phyloP scores from a whole-genome alignment of 345 rosid genomes.

The Salix purpurea region DNA sequence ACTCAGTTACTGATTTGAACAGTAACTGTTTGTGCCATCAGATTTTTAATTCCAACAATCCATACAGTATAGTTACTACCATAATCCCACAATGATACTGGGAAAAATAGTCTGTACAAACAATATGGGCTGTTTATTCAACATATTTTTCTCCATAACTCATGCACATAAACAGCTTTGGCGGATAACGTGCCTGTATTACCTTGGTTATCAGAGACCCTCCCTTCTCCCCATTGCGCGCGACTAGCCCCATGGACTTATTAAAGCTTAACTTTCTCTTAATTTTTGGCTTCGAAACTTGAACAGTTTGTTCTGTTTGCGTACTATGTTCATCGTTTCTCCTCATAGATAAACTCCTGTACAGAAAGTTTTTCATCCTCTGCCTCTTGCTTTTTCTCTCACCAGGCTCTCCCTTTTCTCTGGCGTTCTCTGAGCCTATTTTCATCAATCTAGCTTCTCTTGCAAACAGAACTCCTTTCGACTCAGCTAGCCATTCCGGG shows the following conservation, averaged over 20 bases:
- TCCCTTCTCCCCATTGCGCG: constrained; percentile 19
- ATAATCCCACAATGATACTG: too few relatives aligned
- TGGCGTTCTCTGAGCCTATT: constrained; percentile 5
- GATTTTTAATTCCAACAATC: too few relatives aligned
- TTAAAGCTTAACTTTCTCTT: constrained; percentile 32
- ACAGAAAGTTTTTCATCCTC: constrained; percentile 24
- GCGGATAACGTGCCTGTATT: constrained; percentile 23
- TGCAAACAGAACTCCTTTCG: constrained; percentile 21
- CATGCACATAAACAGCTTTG: not conserved
- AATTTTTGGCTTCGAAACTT: constrained; percentile 9
- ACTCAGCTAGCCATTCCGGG: constrained; percentile 13
- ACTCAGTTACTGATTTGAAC: too few relatives aligned
- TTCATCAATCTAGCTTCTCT: constrained; percentile 23
- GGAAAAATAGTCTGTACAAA: not conserved
- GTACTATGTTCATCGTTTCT: constrained; percentile 12
- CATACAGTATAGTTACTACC: too few relatives aligned
- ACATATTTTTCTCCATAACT: constrained; percentile 6
- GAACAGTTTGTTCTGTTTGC: constrained; percentile 13
- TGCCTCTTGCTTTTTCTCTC: constrained; percentile 21
- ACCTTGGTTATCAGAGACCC: constrained; percentile 19
- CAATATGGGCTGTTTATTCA: not conserved
- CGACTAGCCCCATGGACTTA: constrained; percentile 6
- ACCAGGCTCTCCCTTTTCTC: not conserved
- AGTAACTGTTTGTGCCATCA: too few relatives aligned
- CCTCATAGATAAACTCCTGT: constrained; percentile 14